Evolutionary conservation across 208 protist genomes (phyloP).

Genomic region (Zelonia costaricensis): DNA sequence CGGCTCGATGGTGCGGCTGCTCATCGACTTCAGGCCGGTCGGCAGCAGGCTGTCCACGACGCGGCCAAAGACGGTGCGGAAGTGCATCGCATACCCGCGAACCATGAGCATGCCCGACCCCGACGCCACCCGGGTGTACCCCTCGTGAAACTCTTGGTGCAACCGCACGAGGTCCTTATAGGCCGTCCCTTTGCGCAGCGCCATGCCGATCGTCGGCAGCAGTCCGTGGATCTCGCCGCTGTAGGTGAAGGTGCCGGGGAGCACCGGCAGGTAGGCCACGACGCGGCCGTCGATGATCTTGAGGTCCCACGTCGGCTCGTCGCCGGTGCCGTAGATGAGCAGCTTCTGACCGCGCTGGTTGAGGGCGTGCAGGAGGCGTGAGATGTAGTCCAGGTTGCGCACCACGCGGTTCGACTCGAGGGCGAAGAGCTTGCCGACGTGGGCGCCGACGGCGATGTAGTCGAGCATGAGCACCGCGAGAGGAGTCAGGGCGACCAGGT

Average conservation of each 20-base stretch:
- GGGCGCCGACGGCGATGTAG: slow-evolving; percentile 70
- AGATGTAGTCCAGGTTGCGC: slow-evolving; percentile 72
- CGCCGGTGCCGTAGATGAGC: slow-evolving; percentile 67
- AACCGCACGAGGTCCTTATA: slow-evolving; percentile 90
- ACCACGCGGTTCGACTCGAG: slow-evolving; percentile 74
- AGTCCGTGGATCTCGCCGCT: slow-evolving; percentile 81
- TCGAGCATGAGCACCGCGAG: slow-evolving; percentile 89
- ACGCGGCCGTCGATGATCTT: slow-evolving; percentile 82
- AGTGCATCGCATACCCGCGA: slow-evolving; percentile 80
- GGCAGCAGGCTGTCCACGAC: slow-evolving; percentile 91
- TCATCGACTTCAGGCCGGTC: slow-evolving; percentile 79
- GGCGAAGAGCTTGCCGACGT: slow-evolving; percentile 91
- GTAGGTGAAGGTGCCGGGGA: slow-evolving; percentile 81
- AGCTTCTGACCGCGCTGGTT: slow-evolving; percentile 77
- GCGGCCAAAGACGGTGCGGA: slow-evolving; percentile 89
- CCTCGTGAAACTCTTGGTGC: slow-evolving; percentile 82
- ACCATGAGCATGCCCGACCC: slow-evolving; percentile 78
- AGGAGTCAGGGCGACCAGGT: slow-evolving; percentile 74
- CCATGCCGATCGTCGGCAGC: slow-evolving; percentile 85
- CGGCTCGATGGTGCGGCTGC: slow-evolving; percentile 88
- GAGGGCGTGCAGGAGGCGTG: slow-evolving; percentile 61
- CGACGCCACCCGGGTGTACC: slow-evolving; percentile 59
- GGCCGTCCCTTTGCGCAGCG: slow-evolving; percentile 57
- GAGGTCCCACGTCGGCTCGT: slow-evolving; percentile 71
- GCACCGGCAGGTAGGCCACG: slow-evolving; percentile 83